Evolutionary conservation across 768 basidiomycete genomes (phyloP), one percentile per base, ranked within the genome.

Genomic region (Lepiota subincarnata): DNA sequence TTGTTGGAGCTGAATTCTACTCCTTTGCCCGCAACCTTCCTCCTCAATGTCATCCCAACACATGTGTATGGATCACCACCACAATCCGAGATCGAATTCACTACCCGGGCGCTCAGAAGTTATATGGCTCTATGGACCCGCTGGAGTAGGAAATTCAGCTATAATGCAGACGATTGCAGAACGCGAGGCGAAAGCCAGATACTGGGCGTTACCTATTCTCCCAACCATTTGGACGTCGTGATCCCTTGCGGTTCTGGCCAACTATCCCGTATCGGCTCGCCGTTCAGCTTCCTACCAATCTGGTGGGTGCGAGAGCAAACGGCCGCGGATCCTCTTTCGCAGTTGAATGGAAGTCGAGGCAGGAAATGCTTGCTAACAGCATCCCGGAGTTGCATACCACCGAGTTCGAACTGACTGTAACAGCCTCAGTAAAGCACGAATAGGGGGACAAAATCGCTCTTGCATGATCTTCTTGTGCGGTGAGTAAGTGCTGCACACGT

Each of bases 71-170:
- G 22, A 28, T 52, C 6, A 42, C 10, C 10, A 19, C 13, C 11
- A 42, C 13, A 8, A 44, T 52, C n/a, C 34, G 13, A 6, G 20
- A 5, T n/a, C 44, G 41, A 42, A 34, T 14, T 5, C 16, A 52
- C 7, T 19, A 36, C 19, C 6, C 3, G n/a, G 5, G 12, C 11
- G 26, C 14, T 3, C 16, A 11, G 13, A 10, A 4, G n/a, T 48
- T 2, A 39, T 52, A 0, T 57, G 56, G 56, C 20, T 53, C 8
- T 48, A 18, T 22, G 56, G 56, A 3, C 51, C 52, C 12, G 51
- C 56, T 12, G 56, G 56, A 3, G 47, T 48, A 4, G 56, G 56
- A 5, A 57, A 57, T 14, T 53, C 45, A 5, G 44, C 50, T 5
- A 10, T 57, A 6, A 26, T 51, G 8, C 28, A 53, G 34, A 57